Base-by-base conservation (phyloP, 208 protist genomes). In the Leishmania aethiopica region DNA sequence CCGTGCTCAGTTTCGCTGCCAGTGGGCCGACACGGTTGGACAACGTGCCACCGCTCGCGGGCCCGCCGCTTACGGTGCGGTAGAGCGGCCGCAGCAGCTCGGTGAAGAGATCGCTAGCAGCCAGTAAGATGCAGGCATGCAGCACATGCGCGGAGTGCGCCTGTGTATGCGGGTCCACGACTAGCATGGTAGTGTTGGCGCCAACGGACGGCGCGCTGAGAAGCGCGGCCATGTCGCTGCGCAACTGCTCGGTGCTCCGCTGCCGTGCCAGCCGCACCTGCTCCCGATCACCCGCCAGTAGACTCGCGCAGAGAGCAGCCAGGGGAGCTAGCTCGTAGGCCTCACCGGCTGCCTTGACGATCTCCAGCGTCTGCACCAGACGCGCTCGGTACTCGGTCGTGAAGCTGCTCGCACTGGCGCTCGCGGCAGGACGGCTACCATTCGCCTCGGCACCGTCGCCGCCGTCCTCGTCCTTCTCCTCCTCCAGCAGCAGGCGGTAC, bases 101-200 rank as follows among this genome's bases (percentile, higher is more conserved):
- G 25, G 88, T 86, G 81, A 97, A 97, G 82, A 97, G 91, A 60
- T 74, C 77, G 62, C 86, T 95, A 1, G 92, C 75, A 35, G 86
- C 81, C 75, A 90, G 88, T 28, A 97, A 84, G 47, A 97, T 87
- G 74, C 88, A 81, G 51, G 92, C 85, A 84, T 97, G 93, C 66
- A 95, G 84, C 8, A 91, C 72, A 67, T 92, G 90, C 32, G 82
- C 83, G 4, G 83, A 81, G 71, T 94, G 84, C 80, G 92, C 88
- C 66, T 91, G 89, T 0, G 93, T 97, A 84, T 97, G 92, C 17
- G 93, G 93, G 74, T 97, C 93, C 8, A 93, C 84, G 64, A 95
- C 94, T 66, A 97, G 77, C 75, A 95, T 89, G 3, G 93, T 97
- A n/a, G 87, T 84, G 55, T 89, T 97, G 40, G 91, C 88, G 17